phyloP scores from a whole-genome alignment of 176 grass and related monocot genomes.

The Ampelocalamus luodianensis region DNA sequence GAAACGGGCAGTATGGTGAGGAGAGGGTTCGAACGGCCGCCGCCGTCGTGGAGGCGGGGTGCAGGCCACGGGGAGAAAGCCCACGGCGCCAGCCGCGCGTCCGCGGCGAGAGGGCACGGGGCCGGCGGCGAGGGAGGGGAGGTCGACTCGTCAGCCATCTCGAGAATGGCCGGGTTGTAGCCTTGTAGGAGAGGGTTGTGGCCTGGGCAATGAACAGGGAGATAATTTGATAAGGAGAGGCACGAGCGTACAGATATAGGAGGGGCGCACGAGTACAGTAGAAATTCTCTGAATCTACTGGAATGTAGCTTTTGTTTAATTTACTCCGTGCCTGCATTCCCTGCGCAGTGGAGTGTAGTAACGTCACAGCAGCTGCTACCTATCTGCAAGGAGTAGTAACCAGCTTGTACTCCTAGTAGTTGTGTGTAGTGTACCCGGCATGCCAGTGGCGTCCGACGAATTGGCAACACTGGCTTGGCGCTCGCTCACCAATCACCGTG shows the following conservation, averaged over 20 bases:
- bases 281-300: conserved; percentile 47
- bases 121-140: conserved; percentile 37
- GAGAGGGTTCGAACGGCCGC: conserved; percentile 12
- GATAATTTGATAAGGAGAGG: conserved; percentile 13
- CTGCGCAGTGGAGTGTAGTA: conserved; percentile 6
- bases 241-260: background rate
- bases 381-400: background rate
- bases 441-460: background rate
- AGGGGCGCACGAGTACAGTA: conserved; percentile 12
- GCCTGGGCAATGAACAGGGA: background rate
- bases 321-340: background rate
- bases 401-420: background rate
- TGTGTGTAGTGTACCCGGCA: background rate
- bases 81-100: conserved; percentile 42
- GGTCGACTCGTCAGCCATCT: conserved; percentile 28
- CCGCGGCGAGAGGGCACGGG: conserved; percentile 1
- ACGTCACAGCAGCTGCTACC: background rate
- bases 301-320: conserved; percentile 24
- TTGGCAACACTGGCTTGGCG: background rate
- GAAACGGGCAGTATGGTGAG: conserved; percentile 54
- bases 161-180: background rate
- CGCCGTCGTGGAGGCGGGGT: background rate
- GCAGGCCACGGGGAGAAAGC: conserved; percentile 38
- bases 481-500: background rate
- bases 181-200: background rate